These are phyloP conservation scores for Lasiodiplodia hormozganensis DNA, from an alignment of 2,329 filamentous ascomycete genomes.

Conservation along the genomic window DNA sequence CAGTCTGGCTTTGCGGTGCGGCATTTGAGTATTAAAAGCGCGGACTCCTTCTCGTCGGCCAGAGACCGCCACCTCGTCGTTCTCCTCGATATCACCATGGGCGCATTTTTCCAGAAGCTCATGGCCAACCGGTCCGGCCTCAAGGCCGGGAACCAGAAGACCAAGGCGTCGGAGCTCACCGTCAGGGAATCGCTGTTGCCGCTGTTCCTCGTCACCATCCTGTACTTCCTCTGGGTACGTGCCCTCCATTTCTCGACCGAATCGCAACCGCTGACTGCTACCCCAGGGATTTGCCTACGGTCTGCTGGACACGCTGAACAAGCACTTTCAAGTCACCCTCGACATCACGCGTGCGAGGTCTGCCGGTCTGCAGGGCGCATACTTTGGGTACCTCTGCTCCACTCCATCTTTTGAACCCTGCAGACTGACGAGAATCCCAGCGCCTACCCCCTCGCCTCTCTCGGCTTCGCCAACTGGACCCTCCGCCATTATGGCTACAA, in stretches of 20 bases:
- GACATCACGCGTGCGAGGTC: constrained; percentile 53
- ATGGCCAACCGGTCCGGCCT: constrained; percentile 23
- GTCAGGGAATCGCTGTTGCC: constrained; percentile 71
- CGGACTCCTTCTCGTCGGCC: background rate
- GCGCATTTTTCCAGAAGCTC: constrained; percentile 17
- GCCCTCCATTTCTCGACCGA: constrained; percentile 9
- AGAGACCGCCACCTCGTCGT: background rate
- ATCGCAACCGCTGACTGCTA: background rate
- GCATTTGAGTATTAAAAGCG: constrained; percentile 13
- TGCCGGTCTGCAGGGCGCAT: constrained; percentile 57
- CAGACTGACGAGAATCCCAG: constrained; percentile 17
- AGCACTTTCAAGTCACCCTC: constrained; percentile 55
- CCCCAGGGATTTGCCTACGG: constrained; percentile 61
- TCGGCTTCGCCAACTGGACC: constrained; percentile 57
- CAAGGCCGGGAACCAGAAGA: constrained; percentile 49
- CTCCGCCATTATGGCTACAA: constrained; percentile 59
- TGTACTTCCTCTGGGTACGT: constrained; percentile 71
- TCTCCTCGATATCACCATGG: constrained; percentile 8
- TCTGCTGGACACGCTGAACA: constrained; percentile 62
- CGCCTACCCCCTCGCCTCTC: constrained; percentile 57
- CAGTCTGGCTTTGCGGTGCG: background rate
- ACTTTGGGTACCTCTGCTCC: constrained; percentile 47
- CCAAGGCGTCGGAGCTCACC: constrained; percentile 67
- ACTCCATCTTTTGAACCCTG: background rate
- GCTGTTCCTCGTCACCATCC: constrained; percentile 68